These are phyloP conservation scores for Ogataea trehalophila DNA, from an alignment of 805 yeast genomes.

Conservation along the genomic window DNA sequence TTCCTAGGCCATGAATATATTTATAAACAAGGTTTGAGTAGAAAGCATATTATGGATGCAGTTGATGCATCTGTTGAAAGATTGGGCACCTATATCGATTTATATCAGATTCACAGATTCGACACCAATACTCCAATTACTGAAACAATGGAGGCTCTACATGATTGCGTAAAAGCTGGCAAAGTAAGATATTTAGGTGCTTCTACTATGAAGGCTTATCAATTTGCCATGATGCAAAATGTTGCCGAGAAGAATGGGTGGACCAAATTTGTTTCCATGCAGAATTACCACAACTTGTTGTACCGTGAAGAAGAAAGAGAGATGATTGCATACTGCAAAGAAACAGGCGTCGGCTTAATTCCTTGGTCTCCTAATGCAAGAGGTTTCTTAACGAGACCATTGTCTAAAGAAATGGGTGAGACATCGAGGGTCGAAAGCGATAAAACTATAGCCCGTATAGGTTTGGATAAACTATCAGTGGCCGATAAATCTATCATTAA, in stretches of 20 bases:
- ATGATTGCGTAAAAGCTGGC: constrained; percentile 45
- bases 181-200: constrained; percentile 53
- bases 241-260: constrained; percentile 51
- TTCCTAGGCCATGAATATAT: constrained; percentile 12
- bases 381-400: constrained; percentile 50
- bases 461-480: constrained; percentile 15
- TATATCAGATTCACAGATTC: constrained; percentile 50
- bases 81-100: constrained; percentile 47
- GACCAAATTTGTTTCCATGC: constrained; percentile 54
- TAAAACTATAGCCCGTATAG: not conserved
- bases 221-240: constrained; percentile 48
- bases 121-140: constrained; percentile 41
- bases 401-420: not conserved
- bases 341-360: constrained; percentile 46
- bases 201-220: constrained; percentile 49
- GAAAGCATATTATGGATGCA: constrained; percentile 3
- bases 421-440: constrained; percentile 3
- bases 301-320: constrained; percentile 60
- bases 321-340: constrained; percentile 46
- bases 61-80: constrained; percentile 36
- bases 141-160: constrained; percentile 51
- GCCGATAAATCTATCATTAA: constrained; percentile 34
- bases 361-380: constrained; percentile 59
- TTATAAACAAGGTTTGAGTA: constrained; percentile 23
- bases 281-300: constrained; percentile 48